Percentiles rank a stretch among this genome's conserved stretches.
These are phyloP conservation scores for Phaeodactylum tricornutum DNA, from an alignment of 108 stramenopile species.

Conservation along the genomic window DNA sequence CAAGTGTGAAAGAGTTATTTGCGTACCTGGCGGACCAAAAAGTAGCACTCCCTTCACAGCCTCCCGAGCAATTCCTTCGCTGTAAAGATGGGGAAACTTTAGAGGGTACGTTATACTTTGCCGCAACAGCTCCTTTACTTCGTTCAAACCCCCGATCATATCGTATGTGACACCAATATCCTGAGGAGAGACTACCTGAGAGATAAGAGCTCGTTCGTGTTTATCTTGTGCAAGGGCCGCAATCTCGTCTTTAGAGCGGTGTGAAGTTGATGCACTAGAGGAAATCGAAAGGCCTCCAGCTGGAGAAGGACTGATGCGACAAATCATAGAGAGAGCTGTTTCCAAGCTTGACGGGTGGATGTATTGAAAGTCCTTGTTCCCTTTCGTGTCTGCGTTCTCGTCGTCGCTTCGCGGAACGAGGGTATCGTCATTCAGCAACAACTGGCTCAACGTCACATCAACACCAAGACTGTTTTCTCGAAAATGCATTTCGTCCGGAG, in stretches of 20 bases:
- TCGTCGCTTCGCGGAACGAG: constrained; percentile 13
- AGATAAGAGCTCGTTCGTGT: constrained; percentile 78
- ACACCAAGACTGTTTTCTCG: constrained; percentile 17
- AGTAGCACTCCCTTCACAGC: constrained; percentile 94
- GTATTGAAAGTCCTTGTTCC: constrained; percentile 15
- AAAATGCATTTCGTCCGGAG: constrained; percentile 27
- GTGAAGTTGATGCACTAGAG: constrained; percentile 27
- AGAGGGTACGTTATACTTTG: constrained; percentile 95
- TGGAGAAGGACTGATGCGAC: constrained; percentile 68
- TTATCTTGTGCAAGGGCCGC: constrained; percentile 82
- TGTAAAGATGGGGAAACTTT: constrained; percentile 91
- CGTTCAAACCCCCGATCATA: constrained; percentile 88
- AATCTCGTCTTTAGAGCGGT: constrained; percentile 71
- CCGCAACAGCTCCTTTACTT: constrained; percentile 89
- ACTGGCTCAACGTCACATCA: constrained; percentile 50
- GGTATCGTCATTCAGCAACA: constrained; percentile 13
- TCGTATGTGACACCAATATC: constrained; percentile 95
- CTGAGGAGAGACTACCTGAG: constrained; percentile 76
- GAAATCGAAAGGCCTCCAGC: constrained; percentile 50
- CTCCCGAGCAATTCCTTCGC: constrained; percentile 88
- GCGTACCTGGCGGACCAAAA: constrained; percentile 88
- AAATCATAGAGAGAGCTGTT: constrained; percentile 55
- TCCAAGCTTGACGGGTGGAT: constrained; percentile 77
- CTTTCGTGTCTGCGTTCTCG: not conserved
- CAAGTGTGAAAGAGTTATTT: constrained; percentile 9